Base-by-base conservation (phyloP, 2,329 filamentous ascomycete genomes). In the Dactylonectria estremocensis region DNA sequence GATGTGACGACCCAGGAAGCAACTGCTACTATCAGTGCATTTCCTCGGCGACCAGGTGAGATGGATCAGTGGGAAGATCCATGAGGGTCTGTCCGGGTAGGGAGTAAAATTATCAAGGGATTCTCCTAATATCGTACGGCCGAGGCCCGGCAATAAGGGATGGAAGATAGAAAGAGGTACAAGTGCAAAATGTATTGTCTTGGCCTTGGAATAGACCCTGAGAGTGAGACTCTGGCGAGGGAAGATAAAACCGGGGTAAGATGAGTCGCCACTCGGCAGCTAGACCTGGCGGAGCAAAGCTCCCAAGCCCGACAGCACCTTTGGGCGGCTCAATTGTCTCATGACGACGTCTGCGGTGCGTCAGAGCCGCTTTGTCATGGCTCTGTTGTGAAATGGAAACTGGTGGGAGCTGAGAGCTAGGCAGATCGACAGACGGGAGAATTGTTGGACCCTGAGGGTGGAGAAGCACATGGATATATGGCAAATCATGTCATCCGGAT, bases 351-450 rank as follows among this genome's bases (percentile, higher is more conserved):
- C 7, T 20, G 22, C 35, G 28, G 10, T 53, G 52, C 50, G 61
- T 62, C 68, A 31, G 24, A n/a, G 24, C n/a, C 18, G 52, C 50
- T 55, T 64, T 53, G 54, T 74, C 65, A 72, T 69, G 33, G 61
- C 61, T 61, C 69, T 63, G 64, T 65, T 56, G 60, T 33, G 13
- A 40, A 28, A 33, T 31, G 35, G 24, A 28, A 28, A 7, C 20
- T 46, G 52, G 22, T 56, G 63, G 35, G 59, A 58, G 22, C 45
- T 28, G 37, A 22, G 52, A 59, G 22, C 33, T 57, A 54, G 48
- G 18, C 5, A 59, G 55, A 33, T 56, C 20, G 22, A n/a, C 28
- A 35, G 31, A 14, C 16, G 13, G 35, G 14, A 35, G 20, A 53
- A 11, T 10, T 18, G 18, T n/a, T 35, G 10, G 50, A 53, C 50